Conservation (phyloP, 345 rosid genomes). For the Moricandia arvensis region DNA sequence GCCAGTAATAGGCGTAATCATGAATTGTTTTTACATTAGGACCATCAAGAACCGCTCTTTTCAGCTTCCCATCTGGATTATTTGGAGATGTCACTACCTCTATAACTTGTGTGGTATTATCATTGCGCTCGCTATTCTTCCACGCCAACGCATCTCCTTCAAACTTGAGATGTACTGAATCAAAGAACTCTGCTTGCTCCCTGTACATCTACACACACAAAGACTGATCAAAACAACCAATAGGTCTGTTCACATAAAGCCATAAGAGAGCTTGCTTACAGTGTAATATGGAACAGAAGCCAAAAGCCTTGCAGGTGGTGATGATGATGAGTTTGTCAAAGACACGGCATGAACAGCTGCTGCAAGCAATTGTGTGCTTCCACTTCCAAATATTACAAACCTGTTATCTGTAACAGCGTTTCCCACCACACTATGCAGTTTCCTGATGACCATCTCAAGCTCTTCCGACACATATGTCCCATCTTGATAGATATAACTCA, state of each 20-base stretch:
- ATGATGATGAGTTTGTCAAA: slow-evolving; percentile 37
- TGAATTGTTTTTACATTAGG: slow-evolving; percentile 51
- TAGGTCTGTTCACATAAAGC: neutral
- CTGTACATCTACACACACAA: slow-evolving; percentile 41
- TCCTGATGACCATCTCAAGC: slow-evolving; percentile 3
- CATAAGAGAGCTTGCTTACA: slow-evolving; percentile 36
- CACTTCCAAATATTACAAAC: slow-evolving; percentile 25
- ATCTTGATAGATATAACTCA: neutral
- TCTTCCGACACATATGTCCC: neutral
- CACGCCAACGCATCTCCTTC: slow-evolving; percentile 49
- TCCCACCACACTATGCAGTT: neutral
- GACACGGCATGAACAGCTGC: slow-evolving; percentile 66
- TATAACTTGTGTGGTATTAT: slow-evolving; percentile 33
- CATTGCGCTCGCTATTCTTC: slow-evolving; percentile 33
- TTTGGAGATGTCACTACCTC: slow-evolving; percentile 79
- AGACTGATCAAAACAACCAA: neutral
- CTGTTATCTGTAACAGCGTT: slow-evolving; percentile 4
- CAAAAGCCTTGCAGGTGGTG: slow-evolving; percentile 43
- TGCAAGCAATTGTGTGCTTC: slow-evolving; percentile 64
- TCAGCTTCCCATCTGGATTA: slow-evolving; percentile 70
- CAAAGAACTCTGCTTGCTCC: slow-evolving; percentile 47
- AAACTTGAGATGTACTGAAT: slow-evolving; percentile 38
- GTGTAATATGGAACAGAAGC: slow-evolving; percentile 57
- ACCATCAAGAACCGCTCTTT: slow-evolving; percentile 52
- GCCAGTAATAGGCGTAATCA: slow-evolving; percentile 80